These are phyloP conservation scores for Trichoderma atrobrunneum DNA, from an alignment of 2,329 filamentous ascomycete species.

Conservation along the genomic window DNA sequence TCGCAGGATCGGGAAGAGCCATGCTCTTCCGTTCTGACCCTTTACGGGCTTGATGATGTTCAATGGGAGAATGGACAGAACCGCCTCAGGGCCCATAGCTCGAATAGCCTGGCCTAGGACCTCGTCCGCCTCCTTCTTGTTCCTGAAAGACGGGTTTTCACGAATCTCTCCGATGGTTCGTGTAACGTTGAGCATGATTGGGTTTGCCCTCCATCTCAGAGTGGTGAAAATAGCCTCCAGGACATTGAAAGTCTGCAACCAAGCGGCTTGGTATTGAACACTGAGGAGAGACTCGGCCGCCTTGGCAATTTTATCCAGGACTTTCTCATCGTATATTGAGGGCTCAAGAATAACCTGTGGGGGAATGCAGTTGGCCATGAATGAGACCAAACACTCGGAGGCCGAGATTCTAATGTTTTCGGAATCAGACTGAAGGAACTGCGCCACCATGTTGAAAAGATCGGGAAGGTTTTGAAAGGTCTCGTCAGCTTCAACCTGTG, in stretches of 20 bases:
- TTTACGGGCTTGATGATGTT: constrained; percentile 77
- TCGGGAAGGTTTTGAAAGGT: constrained; percentile 88
- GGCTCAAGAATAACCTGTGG: constrained; percentile 79
- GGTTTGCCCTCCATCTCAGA: constrained; percentile 78
- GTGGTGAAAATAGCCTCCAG: constrained; percentile 83
- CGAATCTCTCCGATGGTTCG: constrained; percentile 83
- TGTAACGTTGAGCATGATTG: constrained; percentile 72
- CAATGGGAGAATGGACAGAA: constrained; percentile 78
- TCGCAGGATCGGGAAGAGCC: constrained; percentile 88
- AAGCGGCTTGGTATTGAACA: constrained; percentile 89
- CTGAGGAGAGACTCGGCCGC: constrained; percentile 72
- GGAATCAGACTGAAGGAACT: constrained; percentile 81
- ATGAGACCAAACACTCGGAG: constrained; percentile 91
- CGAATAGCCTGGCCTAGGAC: constrained; percentile 84
- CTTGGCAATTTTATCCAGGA: constrained; percentile 75
- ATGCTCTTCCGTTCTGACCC: constrained; percentile 81
- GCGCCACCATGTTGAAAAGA: constrained; percentile 74
- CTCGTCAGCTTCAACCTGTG: constrained; percentile 83
- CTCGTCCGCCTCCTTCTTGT: constrained; percentile 92
- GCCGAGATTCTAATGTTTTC: constrained; percentile 93
- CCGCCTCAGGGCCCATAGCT: constrained; percentile 84
- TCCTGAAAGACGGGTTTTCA: constrained; percentile 80
- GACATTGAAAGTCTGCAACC: constrained; percentile 91
- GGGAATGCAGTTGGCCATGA: constrained; percentile 87
- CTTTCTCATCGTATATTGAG: constrained; percentile 89